Conservation (phyloP, 1,284 basidiomycete genomes). For the Vanrija pseudolonga region DNA sequence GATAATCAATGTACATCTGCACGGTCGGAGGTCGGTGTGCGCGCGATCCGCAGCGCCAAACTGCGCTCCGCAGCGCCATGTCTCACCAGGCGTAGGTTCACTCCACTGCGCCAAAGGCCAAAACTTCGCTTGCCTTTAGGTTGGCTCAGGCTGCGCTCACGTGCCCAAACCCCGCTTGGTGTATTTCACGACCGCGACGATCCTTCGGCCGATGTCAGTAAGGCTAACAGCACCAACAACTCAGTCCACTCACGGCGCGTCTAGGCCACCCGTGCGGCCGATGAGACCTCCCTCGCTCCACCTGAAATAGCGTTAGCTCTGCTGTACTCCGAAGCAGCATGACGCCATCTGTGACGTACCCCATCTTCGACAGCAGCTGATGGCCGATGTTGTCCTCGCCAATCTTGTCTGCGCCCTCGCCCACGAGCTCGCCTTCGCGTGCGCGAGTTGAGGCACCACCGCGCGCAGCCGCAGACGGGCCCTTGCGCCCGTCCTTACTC, state of each 20-base stretch:
- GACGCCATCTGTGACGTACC: slow-evolving; percentile 21
- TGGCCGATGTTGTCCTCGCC: slow-evolving; percentile 50
- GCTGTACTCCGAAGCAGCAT: not conserved
- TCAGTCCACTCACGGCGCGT: slow-evolving; percentile 45
- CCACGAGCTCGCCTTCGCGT: slow-evolving; percentile 46
- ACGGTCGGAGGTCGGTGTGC: not conserved
- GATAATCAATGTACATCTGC: too few species aligned
- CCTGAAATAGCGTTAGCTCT: slow-evolving; percentile 4
- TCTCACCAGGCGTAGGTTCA: too few species aligned
- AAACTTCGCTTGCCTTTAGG: too few species aligned
- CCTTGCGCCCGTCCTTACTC: not conserved
- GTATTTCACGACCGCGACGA: slow-evolving; percentile 50
- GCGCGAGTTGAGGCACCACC: slow-evolving; percentile 30
- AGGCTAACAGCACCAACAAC: not conserved
- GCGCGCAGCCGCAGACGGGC: not conserved
- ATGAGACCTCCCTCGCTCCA: slow-evolving; percentile 48
- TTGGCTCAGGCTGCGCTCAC: not conserved
- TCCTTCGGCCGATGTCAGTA: slow-evolving; percentile 31
- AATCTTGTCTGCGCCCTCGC: slow-evolving; percentile 44
- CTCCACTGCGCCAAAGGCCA: too few species aligned
- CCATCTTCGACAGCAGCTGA: slow-evolving; percentile 47
- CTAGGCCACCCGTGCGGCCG: slow-evolving; percentile 39
- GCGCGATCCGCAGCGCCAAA: not conserved
- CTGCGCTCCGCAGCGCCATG: too few species aligned
- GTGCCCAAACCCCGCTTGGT: slow-evolving; percentile 50